Conservation (phyloP, 345 rosid genomes). For the Hibiscus trionum region DNA sequence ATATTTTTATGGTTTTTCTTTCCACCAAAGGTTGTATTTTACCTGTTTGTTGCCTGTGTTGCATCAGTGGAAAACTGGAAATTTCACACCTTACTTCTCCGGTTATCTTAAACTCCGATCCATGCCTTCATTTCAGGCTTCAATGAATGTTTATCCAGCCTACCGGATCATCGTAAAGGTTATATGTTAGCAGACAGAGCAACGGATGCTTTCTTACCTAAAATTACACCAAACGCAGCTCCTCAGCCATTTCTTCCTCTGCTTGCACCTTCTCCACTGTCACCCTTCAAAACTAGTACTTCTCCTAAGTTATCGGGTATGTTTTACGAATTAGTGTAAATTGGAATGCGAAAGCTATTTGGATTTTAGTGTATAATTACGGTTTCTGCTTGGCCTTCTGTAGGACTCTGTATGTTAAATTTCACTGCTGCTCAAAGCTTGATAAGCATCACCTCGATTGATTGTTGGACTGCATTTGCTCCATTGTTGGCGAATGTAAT, state of each 20-base stretch:
- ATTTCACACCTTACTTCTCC: background rate
- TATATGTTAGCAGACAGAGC: constrained; percentile 14
- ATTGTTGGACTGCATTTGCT: constrained; percentile 74
- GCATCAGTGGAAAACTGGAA: background rate
- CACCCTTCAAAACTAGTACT: constrained; percentile 50
- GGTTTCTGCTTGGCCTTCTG: background rate
- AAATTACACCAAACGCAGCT: constrained; percentile 56
- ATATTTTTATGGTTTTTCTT: background rate
- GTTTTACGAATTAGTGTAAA: constrained; percentile 9
- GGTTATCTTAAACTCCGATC: background rate
- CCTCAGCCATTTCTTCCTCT: constrained; percentile 90
- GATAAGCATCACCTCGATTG: constrained; percentile 69
- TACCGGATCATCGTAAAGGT: constrained; percentile 12
- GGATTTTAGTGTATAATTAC: background rate
- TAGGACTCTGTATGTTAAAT: constrained; percentile 70
- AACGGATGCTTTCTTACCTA: constrained; percentile 42
- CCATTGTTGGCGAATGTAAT: constrained; percentile 81
- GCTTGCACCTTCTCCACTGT: constrained; percentile 85
- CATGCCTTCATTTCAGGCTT: constrained; percentile 40
- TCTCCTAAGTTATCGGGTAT: constrained; percentile 78
- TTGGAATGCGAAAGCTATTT: background rate
- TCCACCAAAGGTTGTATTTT: background rate
- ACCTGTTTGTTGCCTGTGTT: background rate
- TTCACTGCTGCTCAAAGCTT: constrained; percentile 62
- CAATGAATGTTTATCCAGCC: constrained; percentile 25